phyloP scores from a whole-genome alignment of 805 yeast genomes.

The Saturnispora besseyi region DNA sequence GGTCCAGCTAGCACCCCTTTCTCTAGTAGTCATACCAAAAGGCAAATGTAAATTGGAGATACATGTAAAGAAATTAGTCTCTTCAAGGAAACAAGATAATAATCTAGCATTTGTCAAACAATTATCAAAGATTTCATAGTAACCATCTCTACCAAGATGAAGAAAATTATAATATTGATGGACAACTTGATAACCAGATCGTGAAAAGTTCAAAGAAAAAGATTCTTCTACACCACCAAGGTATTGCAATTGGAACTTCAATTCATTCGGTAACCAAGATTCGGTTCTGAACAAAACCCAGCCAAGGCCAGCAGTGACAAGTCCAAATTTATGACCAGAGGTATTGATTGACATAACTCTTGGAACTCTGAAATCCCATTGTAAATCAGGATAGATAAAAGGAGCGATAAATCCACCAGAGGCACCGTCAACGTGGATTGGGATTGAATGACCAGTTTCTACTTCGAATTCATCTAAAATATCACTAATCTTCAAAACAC shows the following conservation, averaged over 20 bases:
- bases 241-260: constrained; percentile 72
- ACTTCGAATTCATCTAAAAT: constrained; percentile 61
- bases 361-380: constrained; percentile 75
- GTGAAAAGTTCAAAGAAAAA: constrained; percentile 77
- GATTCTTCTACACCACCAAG: constrained; percentile 86
- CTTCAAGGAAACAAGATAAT: constrained; percentile 51
- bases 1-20: constrained; percentile 17
- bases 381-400: constrained; percentile 61
- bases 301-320: constrained; percentile 85
- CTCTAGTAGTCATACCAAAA: constrained; percentile 29
- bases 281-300: constrained; percentile 81
- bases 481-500: constrained; percentile 51
- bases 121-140: constrained; percentile 46
- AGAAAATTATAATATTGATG: constrained; percentile 81
- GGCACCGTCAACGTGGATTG: constrained; percentile 92
- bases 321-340: constrained; percentile 89
- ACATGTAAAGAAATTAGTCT: constrained; percentile 58
- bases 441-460: constrained; percentile 58
- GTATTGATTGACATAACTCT: constrained; percentile 81
- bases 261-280: constrained; percentile 53
- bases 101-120: constrained; percentile 69
- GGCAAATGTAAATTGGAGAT: constrained; percentile 71
- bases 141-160: constrained; percentile 67
- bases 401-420: constrained; percentile 89
- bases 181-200: constrained; percentile 87